Evolutionary conservation across 1,284 basidiomycete species (phyloP), one percentile per base, ranked within the genome.

Genomic region (Moniliella sp.): DNA sequence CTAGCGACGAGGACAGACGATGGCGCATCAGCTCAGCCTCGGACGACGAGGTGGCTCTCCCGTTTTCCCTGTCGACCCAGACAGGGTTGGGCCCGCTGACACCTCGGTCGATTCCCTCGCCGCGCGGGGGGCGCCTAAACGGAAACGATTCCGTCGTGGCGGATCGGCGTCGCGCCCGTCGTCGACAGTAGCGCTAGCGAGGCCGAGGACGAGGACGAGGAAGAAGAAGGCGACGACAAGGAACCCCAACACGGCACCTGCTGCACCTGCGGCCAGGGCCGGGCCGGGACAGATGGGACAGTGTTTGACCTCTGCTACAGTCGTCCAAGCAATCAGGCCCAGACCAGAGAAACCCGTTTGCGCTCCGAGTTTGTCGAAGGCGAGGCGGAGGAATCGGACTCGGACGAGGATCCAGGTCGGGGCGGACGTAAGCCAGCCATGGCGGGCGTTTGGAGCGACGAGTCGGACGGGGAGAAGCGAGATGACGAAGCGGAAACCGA

Each of bases 351-450:
- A 23, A 7, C 21, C 8, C 21, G 21, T n/a, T 7, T 7, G 21
- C 21, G 21, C 21, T 23, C 21, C n/a, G 43, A 39, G 11, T 57
- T 53, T 37, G 42, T 57, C 19, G 46, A 45, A 29, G 54, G 52
- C 4, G 54, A 57, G 32, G 54, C 54, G n/a, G 54, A 49, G 33
- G 54, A 57, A 38, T n/a, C n/a, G n/a, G 54, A 55, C 17, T 49
- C 50, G 16, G 52, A 56, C 30, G 42, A 45, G 34, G 39, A 37
- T 1, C 36, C 31, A 10, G 39, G 43, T n/a, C 42, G 39, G 18
- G 50, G 53, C n/a, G 54, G n/a, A n/a, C n/a, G n/a, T n/a, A n/a
- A n/a, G n/a, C n/a, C n/a, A n/a, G n/a, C 51, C 13, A 36, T 55
- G 10, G 38, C 38, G 12, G 54, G 52, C 12, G 33, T 55, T 27